A percentile compares a stretch with the other conserved stretches of the same genome.
These are phyloP conservation scores for Boletellus deceptivus DNA, from an alignment of 1,284 basidiomycete genomes.

Conservation along the genomic window DNA sequence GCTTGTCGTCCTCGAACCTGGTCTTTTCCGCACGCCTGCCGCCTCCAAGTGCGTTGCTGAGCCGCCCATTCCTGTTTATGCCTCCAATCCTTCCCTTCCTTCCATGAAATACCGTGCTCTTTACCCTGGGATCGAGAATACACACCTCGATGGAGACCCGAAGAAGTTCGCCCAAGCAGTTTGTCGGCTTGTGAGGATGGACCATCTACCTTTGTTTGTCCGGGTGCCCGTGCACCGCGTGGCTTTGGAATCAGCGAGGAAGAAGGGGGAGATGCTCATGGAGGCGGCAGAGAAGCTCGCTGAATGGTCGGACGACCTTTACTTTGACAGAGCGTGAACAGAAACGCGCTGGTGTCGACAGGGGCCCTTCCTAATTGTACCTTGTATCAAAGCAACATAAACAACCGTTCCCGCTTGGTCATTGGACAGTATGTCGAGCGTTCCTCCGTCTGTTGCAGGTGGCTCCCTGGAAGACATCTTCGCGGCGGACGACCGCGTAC, in stretches of 20 bases:
- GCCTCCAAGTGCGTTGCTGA: constrained; percentile 13
- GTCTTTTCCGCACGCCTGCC: constrained; percentile 24
- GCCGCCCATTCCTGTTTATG: constrained; percentile 16
- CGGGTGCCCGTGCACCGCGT: constrained; percentile 28
- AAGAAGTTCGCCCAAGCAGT: constrained; percentile 23
- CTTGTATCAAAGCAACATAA: constrained; percentile 22
- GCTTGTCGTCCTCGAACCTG: constrained; percentile 28
- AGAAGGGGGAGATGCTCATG: constrained; percentile 21
- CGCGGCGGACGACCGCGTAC: constrained; percentile 73
- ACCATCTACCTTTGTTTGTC: constrained; percentile 19
- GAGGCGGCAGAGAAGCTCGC: constrained; percentile 23
- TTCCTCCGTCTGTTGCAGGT: constrained; percentile 45
- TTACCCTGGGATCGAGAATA: constrained; percentile 14
- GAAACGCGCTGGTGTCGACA: not conserved
- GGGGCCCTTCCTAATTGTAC: constrained; percentile 11
- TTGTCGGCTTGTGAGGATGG: constrained; percentile 16
- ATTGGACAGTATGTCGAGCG: constrained; percentile 15
- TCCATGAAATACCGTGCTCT: constrained; percentile 27
- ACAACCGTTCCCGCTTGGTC: constrained; percentile 17
- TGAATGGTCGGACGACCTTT: constrained; percentile 26
- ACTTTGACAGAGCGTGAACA: constrained; percentile 6
- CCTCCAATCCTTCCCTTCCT: constrained; percentile 25
- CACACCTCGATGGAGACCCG: constrained; percentile 26
- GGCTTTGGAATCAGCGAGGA: constrained; percentile 19
- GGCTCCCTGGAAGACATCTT: constrained; percentile 61